These are phyloP conservation scores for Aureobasidium sp. DNA, from an alignment of 2,329 filamentous ascomycete species.

Conservation along the genomic window DNA sequence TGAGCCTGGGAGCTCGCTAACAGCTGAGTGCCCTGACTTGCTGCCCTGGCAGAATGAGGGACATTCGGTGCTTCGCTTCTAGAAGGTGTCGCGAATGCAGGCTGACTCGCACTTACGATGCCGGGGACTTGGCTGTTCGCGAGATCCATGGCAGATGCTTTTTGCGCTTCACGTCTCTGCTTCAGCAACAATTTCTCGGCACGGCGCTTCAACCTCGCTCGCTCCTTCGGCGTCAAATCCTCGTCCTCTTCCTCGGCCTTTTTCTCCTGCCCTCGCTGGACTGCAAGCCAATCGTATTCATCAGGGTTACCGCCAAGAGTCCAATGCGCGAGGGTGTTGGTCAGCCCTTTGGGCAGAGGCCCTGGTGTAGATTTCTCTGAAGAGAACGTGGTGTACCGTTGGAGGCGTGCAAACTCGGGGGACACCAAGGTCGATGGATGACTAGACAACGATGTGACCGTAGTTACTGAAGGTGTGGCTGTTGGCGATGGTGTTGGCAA, in stretches of 20 bases:
- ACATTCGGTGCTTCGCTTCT: constrained; percentile 4
- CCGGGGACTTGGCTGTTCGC: constrained; percentile 24
- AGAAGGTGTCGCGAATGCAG: constrained; percentile 6
- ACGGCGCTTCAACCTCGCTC: constrained; percentile 28
- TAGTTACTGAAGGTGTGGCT: constrained; percentile 24
- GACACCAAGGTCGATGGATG: constrained; percentile 20
- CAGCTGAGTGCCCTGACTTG: constrained; percentile 1
- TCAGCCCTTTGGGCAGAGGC: constrained; percentile 25
- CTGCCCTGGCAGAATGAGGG: constrained; percentile 11
- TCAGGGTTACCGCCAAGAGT: constrained; percentile 28
- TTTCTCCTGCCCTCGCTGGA: constrained; percentile 18
- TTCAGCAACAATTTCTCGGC: constrained; percentile 33
- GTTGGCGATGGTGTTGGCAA: constrained; percentile 25
- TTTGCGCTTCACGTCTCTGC: constrained; percentile 32
- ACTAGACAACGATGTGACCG: constrained; percentile 16
- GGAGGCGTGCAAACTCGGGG: constrained; percentile 26
- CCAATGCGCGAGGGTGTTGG: constrained; percentile 35
- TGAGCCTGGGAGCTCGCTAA: constrained; percentile 12
- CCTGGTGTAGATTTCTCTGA: constrained; percentile 17
- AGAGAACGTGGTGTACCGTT: constrained; percentile 28
- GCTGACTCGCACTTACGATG: constrained; percentile 24
- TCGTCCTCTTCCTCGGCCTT: constrained; percentile 28
- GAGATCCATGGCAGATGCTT: constrained; percentile 16
- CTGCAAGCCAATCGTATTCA: constrained; percentile 33
- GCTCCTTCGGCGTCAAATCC: constrained; percentile 28